A percentile compares a stretch with the other conserved stretches of the same genome.
Evolutionary conservation across 2,329 filamentous ascomycete genomes (phyloP).

Genomic region (Exophiala sideris): DNA sequence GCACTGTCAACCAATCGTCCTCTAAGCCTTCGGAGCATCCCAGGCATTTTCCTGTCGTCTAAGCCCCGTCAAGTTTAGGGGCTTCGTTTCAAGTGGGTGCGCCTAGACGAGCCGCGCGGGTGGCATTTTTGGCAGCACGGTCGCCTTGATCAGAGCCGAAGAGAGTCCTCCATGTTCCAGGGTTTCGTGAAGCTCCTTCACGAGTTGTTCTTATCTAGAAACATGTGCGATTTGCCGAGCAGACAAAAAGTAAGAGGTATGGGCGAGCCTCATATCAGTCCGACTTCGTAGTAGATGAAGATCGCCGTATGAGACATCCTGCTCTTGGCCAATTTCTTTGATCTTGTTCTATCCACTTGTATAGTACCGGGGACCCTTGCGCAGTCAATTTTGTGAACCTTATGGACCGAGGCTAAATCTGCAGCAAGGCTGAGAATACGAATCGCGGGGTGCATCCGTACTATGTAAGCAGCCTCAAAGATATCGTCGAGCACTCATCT

Average conservation of each 20-base stretch:
- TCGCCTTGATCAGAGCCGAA: neutral
- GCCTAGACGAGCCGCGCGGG: neutral
- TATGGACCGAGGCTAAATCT: neutral
- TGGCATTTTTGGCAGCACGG: neutral
- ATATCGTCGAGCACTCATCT: no score
- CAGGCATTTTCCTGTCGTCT: neutral
- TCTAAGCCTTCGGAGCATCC: neutral
- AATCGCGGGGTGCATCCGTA: neutral
- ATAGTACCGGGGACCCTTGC: no score
- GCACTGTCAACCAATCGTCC: neutral
- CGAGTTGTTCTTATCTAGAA: no score
- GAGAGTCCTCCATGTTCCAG: neutral
- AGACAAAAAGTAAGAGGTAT: no score
- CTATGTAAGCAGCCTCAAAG: no score
- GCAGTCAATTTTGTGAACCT: neutral
- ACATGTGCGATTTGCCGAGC: no score
- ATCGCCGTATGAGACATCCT: no score
- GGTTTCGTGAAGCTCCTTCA: neutral
- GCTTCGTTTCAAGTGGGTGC: neutral
- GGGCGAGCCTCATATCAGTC: no score
- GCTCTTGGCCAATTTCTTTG: no score
- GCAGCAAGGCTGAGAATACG: conserved; percentile 1
- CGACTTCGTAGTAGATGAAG: no score
- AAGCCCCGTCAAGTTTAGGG: neutral
- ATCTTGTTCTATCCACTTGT: no score